phyloP scores from a whole-genome alignment of 176 grass and related monocot genomes.

The Oryza meridionalis region DNA sequence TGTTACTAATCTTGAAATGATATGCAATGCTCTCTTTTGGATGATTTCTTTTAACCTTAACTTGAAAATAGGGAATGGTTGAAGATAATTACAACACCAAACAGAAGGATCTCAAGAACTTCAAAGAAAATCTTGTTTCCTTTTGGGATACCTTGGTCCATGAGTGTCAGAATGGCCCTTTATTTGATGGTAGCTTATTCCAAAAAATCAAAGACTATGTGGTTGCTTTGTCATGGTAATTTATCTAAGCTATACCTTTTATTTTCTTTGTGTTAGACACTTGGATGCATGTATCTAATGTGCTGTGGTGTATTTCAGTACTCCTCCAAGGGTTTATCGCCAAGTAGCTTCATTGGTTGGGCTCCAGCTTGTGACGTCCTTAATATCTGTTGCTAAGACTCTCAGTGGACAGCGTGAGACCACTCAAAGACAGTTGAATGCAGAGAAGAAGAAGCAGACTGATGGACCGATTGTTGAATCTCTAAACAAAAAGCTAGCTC shows the following conservation, averaged over 20 bases:
- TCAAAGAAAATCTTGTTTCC: conserved; percentile 88
- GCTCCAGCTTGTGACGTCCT: conserved; percentile 93
- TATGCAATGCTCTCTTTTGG: conserved; percentile 32
- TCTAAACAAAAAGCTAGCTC: conserved; percentile 76
- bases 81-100: conserved; percentile 92
- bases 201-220: conserved; percentile 82
- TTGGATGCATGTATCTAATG: conserved; percentile 37
- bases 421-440: conserved; percentile 94
- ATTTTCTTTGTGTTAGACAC: background rate
- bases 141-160: conserved; percentile 89
- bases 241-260: conserved; percentile 5
- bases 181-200: conserved; percentile 83
- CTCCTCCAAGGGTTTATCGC: conserved; percentile 93
- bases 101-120: conserved; percentile 84
- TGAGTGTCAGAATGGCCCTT: conserved; percentile 93
- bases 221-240: conserved; percentile 91
- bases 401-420: conserved; percentile 92
- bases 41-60: conserved; percentile 43
- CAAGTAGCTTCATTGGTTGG: conserved; percentile 85
- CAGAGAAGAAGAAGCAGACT: conserved; percentile 85
- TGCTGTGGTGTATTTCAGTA: conserved; percentile 56
- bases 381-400: conserved; percentile 87
- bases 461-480: conserved; percentile 89
- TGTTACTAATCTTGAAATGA: conserved; percentile 23
- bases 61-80: conserved; percentile 66